Conservation (phyloP, 305 asterid species). For the Solanum hybrid region DNA sequence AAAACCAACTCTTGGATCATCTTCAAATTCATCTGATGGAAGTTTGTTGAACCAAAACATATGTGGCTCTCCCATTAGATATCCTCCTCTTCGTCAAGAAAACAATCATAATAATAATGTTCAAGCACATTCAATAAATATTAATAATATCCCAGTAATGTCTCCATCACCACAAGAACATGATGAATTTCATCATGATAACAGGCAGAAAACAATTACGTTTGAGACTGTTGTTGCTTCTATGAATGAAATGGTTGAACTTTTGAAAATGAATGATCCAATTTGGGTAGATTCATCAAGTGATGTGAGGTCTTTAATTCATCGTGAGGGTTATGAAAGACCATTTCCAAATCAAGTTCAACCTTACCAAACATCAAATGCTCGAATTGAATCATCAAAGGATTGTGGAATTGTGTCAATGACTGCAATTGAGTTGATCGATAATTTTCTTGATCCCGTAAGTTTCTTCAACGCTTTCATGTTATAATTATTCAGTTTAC, state of each 20-base stretch:
- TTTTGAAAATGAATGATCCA: conserved; percentile 45
- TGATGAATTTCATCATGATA: background rate
- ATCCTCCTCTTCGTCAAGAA: background rate
- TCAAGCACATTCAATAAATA: conserved; percentile 9
- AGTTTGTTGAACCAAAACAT: conserved; percentile 10
- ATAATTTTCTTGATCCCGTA: conserved; percentile 50
- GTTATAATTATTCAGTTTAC: background rate
- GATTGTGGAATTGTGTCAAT: conserved; percentile 48
- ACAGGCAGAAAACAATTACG: conserved; percentile 21
- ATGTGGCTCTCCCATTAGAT: conserved; percentile 8
- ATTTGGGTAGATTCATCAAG: conserved; percentile 37
- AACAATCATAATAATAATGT: background rate
- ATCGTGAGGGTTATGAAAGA: conserved; percentile 42
- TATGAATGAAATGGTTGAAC: conserved; percentile 48
- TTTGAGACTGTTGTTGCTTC: conserved; percentile 35
- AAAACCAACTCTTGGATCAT: conserved; percentile 13
- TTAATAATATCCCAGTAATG: background rate
- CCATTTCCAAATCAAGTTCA: conserved; percentile 31
- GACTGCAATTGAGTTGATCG: conserved; percentile 33
- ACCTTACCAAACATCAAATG: conserved; percentile 21
- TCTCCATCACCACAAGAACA: conserved; percentile 12
- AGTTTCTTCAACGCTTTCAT: background rate
- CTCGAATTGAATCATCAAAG: conserved; percentile 59
- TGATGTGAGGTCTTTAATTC: conserved; percentile 36
- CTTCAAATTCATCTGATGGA: conserved; percentile 6